A percentile compares a stretch with the other conserved stretches of the same genome.
Evolutionary conservation across 768 basidiomycete genomes (phyloP).

Genomic region (Lenzites betulinus): DNA sequence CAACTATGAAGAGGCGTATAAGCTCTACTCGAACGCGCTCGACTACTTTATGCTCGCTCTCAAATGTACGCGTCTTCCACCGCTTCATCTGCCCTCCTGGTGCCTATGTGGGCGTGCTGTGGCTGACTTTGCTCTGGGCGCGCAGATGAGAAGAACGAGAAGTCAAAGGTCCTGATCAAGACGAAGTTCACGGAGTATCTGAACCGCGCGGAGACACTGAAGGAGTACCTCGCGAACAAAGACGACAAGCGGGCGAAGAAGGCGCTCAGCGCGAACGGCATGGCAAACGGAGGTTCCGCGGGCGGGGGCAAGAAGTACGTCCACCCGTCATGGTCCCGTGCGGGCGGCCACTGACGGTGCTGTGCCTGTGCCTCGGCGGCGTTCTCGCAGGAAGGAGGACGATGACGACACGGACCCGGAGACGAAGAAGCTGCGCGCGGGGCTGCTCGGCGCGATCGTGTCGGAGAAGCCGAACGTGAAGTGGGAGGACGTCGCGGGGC

Average conservation of each 20-base stretch:
- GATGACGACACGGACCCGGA: conserved; percentile 89
- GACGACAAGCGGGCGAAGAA: conserved; percentile 64
- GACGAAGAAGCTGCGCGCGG: conserved; percentile 93
- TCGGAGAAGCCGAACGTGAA: conserved; percentile 93
- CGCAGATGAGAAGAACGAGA: conserved; percentile 92
- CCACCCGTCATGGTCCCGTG: background rate
- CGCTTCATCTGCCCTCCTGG: background rate
- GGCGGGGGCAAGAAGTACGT: conserved; percentile 43
- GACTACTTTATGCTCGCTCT: conserved; percentile 99
- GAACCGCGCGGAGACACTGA: conserved; percentile 86
- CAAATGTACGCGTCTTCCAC: conserved; percentile 64
- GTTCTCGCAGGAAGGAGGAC: conserved; percentile 42
- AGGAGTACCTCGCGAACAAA: conserved; percentile 69
- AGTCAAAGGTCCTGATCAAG: conserved; percentile 82
- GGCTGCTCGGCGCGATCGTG: conserved; percentile 84
- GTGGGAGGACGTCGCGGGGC: conserved; percentile 98
- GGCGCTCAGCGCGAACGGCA: conserved; percentile 52
- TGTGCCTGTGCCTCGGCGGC: background rate
- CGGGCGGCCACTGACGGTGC: background rate
- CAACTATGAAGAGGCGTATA: conserved; percentile 94
- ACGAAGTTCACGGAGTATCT: conserved; percentile 92
- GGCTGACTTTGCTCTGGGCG: background rate
- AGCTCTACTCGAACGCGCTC: conserved; percentile 90
- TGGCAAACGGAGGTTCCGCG: conserved; percentile 38
- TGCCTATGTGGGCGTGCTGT: background rate